A percentile compares a stretch with the other conserved stretches of the same genome.
phyloP scores from a whole-genome alignment of 495 filamentous ascomycete species.

The Penicillium ochrochloron region DNA sequence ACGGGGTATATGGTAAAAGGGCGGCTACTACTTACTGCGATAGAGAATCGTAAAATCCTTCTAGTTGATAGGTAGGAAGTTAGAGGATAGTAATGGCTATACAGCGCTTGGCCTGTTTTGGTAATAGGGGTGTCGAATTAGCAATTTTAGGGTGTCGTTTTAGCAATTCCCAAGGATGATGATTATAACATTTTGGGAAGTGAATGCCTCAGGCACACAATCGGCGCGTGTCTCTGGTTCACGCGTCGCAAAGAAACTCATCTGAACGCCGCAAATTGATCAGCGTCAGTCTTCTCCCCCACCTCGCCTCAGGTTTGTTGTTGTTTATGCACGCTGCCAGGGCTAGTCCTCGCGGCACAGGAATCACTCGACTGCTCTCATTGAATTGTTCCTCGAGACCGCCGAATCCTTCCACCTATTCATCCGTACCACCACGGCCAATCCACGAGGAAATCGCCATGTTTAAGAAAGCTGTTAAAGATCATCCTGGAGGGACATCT shows the following conservation, averaged over 20 bases:
- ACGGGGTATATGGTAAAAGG: too few species aligned
- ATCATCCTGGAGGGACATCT: constrained; percentile 39
- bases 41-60: too few species aligned
- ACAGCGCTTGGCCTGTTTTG: too few species aligned
- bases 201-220: background rate
- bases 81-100: too few species aligned
- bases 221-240: constrained; percentile 13
- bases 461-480: constrained; percentile 52
- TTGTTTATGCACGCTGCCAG: constrained; percentile 43
- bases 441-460: constrained; percentile 33
- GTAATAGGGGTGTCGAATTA: too few species aligned
- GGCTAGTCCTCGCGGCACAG: constrained; percentile 21
- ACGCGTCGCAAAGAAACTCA: constrained; percentile 10
- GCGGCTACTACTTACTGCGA: too few species aligned
- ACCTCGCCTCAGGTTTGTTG: background rate
- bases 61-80: too few species aligned
- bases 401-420: constrained; percentile 32
- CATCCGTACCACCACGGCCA: constrained; percentile 31
- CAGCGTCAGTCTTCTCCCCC: background rate
- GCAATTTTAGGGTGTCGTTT: too few species aligned
- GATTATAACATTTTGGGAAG: too few species aligned
- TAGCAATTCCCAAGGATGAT: too few species aligned
- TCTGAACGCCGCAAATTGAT: constrained; percentile 5
- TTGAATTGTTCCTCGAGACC: constrained; percentile 31
- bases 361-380: constrained; percentile 28